Base-by-base conservation (phyloP, 495 filamentous ascomycete genomes). In the Amorphotheca resinae region DNA sequence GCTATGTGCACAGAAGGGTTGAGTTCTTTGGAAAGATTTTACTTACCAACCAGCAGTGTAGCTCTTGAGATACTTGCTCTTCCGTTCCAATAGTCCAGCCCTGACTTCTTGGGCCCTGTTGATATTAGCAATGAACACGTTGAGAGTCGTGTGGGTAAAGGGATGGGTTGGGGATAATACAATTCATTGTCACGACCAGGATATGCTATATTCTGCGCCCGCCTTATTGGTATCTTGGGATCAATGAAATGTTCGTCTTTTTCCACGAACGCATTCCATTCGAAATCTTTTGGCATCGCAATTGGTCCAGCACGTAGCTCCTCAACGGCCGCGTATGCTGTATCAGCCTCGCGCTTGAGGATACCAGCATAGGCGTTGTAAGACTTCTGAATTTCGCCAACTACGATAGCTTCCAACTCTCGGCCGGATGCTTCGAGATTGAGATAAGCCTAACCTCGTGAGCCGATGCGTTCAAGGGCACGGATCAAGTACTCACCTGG, bases 61-160 rank as follows among this genome's bases (percentile, higher is more conserved):
- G 56, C 87, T 95, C 72, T 96, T 98, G 32, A 98, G 67, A 59
- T 96, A 98, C 58, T 96, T 98, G 72, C 84, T 93, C 74, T 95
- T 98, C 36, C 91, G 80, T 66, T 98, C 91, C 41, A 98, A 68
- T 65, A 93, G 79, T 1, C 91, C 91, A 4, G 84, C 82, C 37
- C 85, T 72, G 25, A 98, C 79, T 55, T 95, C 91, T 41, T 80
- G 75, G 23, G 84, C 86, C 25, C 25, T 28, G 11, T 11, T 28
- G 5, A 11, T 5, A 11, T 28, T 28, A 28, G 25, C 25, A 28
- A 11, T 28, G 5, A 11, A 5, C 25, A 5, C 25, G 25, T 5
- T 5, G 25, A 11, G 25, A 28, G 25, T 28, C 11, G 25, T 28
- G 5, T 28, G 5, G 25, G 11, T 28, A 11, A 28, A 28, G 25